These are phyloP conservation scores for Lactarius deliciosus DNA, from an alignment of 768 basidiomycete genomes.

Conservation along the genomic window DNA sequence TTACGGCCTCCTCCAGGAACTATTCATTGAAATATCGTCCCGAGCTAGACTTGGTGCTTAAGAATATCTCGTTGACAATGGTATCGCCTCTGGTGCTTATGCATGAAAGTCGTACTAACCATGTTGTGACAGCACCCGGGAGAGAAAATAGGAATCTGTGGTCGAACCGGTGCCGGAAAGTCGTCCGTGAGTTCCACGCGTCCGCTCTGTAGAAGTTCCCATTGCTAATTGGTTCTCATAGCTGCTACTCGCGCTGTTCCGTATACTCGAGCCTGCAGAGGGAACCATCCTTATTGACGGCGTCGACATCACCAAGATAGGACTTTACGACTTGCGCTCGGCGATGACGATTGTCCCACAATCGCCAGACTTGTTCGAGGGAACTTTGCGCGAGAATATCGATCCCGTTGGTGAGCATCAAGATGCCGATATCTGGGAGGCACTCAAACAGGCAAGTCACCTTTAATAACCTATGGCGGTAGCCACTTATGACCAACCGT, in stretches of 20 bases:
- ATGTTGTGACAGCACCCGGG: slow-evolving; percentile 51
- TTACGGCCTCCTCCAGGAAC: slow-evolving; percentile 40
- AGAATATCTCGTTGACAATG: slow-evolving; percentile 67
- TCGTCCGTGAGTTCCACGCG: slow-evolving; percentile 55
- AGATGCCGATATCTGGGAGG: slow-evolving; percentile 86
- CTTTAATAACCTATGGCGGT: slow-evolving; percentile 31
- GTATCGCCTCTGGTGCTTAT: slow-evolving; percentile 39
- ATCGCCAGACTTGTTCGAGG: slow-evolving; percentile 51
- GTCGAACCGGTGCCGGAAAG: slow-evolving; percentile 79
- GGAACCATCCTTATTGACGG: slow-evolving; percentile 74
- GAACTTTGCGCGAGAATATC: slow-evolving; percentile 81
- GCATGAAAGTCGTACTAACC: slow-evolving; percentile 4
- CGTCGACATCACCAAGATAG: slow-evolving; percentile 73
- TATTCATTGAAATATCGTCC: slow-evolving; percentile 80
- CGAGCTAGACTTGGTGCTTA: slow-evolving; percentile 79
- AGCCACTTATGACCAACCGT: not conserved
- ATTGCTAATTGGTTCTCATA: slow-evolving; percentile 31
- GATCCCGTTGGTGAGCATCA: slow-evolving; percentile 76
- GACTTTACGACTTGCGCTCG: slow-evolving; percentile 73
- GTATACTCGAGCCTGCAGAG: slow-evolving; percentile 67
- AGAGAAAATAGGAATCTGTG: slow-evolving; percentile 90
- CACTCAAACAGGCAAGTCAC: slow-evolving; percentile 59
- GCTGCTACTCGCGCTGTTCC: slow-evolving; percentile 71
- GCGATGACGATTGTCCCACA: slow-evolving; percentile 61
- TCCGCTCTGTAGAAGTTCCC: not conserved